These are phyloP conservation scores for Macadamia tetraphylla DNA, from an alignment of 164 flowering plant genomes.

Conservation along the genomic window DNA sequence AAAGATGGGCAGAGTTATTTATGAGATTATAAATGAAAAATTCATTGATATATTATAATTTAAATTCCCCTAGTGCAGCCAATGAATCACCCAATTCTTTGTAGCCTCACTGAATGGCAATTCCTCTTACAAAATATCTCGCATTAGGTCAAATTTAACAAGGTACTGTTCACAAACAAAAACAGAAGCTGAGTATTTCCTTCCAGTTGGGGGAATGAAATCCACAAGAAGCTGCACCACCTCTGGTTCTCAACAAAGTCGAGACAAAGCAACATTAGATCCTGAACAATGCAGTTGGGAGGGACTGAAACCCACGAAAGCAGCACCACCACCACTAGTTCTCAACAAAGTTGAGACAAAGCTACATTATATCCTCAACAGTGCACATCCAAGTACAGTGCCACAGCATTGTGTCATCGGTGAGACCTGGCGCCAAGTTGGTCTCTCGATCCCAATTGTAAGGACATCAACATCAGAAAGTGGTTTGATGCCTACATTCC, in stretches of 20 bases:
- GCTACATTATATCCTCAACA: slow-evolving; percentile 48
- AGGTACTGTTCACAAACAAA: background rate
- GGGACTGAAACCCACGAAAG: background rate
- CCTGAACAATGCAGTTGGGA: background rate
- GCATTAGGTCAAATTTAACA: background rate
- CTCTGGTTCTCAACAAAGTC: too few relatives aligned
- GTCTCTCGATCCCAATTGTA: slow-evolving; percentile 54
- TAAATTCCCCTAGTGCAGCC: too few relatives aligned
- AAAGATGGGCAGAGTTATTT: too few relatives aligned
- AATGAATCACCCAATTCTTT: too few relatives aligned
- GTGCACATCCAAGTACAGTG: slow-evolving; percentile 73
- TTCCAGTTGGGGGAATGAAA: too few relatives aligned
- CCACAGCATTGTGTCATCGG: slow-evolving; percentile 84
- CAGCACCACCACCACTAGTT: slow-evolving; percentile 2
- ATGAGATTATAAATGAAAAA: too few relatives aligned
- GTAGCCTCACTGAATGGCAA: background rate
- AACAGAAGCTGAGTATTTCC: background rate
- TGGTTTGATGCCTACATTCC: slow-evolving; percentile 57
- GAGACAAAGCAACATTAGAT: too few relatives aligned
- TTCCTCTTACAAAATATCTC: background rate
- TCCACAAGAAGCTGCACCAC: too few relatives aligned
- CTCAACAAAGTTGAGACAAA: slow-evolving; percentile 4
- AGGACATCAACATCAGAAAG: slow-evolving; percentile 72
- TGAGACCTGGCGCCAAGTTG: slow-evolving; percentile 67
- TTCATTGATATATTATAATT: too few relatives aligned